phyloP scores from a whole-genome alignment of 441 rosid genomes.

The Gossypium schwendimanii region DNA sequence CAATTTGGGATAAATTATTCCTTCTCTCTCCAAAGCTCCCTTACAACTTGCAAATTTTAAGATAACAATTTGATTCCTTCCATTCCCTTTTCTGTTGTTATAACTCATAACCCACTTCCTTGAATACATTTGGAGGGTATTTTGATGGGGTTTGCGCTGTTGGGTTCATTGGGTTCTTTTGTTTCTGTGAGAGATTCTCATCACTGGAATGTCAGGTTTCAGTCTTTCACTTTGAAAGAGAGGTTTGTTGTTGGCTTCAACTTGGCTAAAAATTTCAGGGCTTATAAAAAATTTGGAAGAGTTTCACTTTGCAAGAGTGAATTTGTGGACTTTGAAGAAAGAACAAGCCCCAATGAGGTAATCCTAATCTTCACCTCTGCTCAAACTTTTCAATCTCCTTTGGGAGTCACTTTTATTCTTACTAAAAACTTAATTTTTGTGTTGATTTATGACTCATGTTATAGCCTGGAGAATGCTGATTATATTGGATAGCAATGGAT shows the following conservation, averaged over 20 bases:
- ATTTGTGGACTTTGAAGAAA: slow-evolving; percentile 40
- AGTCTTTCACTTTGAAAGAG: slow-evolving; percentile 24
- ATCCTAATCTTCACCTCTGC: background rate
- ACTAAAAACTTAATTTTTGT: background rate
- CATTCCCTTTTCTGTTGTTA: background rate
- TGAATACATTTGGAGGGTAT: slow-evolving; percentile 2
- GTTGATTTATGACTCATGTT: background rate
- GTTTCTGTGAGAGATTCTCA: slow-evolving; percentile 18
- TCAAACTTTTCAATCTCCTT: background rate
- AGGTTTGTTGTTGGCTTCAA: slow-evolving; percentile 15
- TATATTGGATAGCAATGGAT: background rate
- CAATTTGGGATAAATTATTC: background rate
- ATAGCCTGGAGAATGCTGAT: background rate
- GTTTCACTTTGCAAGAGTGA: slow-evolving; percentile 31
- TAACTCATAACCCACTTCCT: background rate
- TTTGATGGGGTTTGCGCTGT: slow-evolving; percentile 36
- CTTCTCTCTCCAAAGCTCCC: background rate
- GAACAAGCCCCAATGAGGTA: slow-evolving; percentile 78
- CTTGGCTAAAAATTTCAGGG: slow-evolving; percentile 16
- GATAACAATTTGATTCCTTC: background rate
- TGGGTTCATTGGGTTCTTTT: slow-evolving; percentile 32
- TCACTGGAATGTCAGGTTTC: slow-evolving; percentile 20
- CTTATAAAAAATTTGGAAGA: slow-evolving; percentile 14
- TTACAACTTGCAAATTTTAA: background rate
- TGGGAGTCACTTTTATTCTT: background rate